These are phyloP conservation scores for Fomitopsis pulvina DNA, from an alignment of 768 basidiomycete genomes.

Conservation along the genomic window DNA sequence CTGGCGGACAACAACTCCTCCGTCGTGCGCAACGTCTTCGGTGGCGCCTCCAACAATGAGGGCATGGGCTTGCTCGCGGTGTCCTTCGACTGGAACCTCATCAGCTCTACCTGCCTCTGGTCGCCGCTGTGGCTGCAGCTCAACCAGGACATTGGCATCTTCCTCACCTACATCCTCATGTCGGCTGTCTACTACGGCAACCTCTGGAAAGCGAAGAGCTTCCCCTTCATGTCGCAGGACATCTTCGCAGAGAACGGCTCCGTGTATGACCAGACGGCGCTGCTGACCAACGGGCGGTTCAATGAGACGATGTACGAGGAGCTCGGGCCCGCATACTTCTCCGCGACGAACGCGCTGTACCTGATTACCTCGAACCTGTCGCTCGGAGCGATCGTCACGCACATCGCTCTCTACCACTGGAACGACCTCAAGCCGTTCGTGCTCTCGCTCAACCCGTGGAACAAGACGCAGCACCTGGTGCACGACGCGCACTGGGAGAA, in stretches of 20 bases:
- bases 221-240: slow-evolving; percentile 44
- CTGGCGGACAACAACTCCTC: slow-evolving; percentile 25
- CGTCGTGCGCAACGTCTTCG: slow-evolving; percentile 20
- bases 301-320: slow-evolving; percentile 20
- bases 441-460: slow-evolving; percentile 28
- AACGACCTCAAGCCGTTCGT: slow-evolving; percentile 29
- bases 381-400: slow-evolving; percentile 27
- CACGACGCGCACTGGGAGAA: slow-evolving; percentile 41
- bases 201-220: slow-evolving; percentile 49
- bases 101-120: slow-evolving; percentile 38
- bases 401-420: slow-evolving; percentile 32
- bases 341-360: slow-evolving; percentile 29
- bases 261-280: slow-evolving; percentile 37
- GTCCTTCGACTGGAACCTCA: slow-evolving; percentile 58
- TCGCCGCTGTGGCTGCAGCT: slow-evolving; percentile 22
- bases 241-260: slow-evolving; percentile 18
- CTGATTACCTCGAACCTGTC: slow-evolving; percentile 29
- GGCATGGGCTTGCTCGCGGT: slow-evolving; percentile 54
- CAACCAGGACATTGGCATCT: slow-evolving; percentile 22
- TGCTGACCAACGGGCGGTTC: slow-evolving; percentile 36
- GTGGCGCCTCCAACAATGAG: slow-evolving; percentile 42
- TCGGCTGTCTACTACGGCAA: slow-evolving; percentile 33
- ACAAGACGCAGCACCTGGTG: slow-evolving; percentile 20
- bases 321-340: slow-evolving; percentile 30
- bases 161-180: slow-evolving; percentile 27